Conservation (phyloP, 108 stramenopile genomes). For the Stephanodiscus triporus region DNA sequence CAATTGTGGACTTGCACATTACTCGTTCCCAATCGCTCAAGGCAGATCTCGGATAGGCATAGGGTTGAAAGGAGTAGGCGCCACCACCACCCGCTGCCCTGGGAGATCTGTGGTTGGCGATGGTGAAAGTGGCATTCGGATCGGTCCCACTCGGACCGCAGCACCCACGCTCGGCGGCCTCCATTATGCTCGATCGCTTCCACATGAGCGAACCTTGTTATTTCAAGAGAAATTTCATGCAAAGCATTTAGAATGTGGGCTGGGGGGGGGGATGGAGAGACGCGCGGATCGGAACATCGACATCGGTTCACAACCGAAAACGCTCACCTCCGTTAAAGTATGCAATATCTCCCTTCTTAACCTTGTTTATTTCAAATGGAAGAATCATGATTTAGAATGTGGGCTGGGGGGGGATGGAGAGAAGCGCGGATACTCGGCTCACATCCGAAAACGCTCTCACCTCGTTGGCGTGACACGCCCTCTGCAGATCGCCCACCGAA, state of each 20-base stretch:
- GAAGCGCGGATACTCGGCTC: no score
- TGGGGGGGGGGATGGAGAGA: background rate
- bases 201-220: constrained; percentile 62
- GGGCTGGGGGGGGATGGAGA: background rate
- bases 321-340: constrained; percentile 63
- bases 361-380: constrained; percentile 1
- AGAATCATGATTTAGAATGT: background rate
- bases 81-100: constrained; percentile 12
- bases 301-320: background rate
- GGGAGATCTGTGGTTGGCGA: constrained; percentile 14
- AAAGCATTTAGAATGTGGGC: background rate
- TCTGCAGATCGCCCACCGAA: constrained; percentile 68
- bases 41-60: constrained; percentile 48
- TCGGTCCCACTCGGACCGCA: constrained; percentile 36
- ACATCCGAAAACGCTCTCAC: constrained; percentile 12
- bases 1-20: constrained; percentile 53
- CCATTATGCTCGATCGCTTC: constrained; percentile 49
- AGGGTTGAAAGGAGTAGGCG: constrained; percentile 56
- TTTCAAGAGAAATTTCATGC: no score
- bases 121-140: constrained; percentile 12
- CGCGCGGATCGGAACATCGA: no score
- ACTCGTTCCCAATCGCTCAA: constrained; percentile 48
- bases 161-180: constrained; percentile 50
- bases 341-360: constrained; percentile 57
- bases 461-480: constrained; percentile 64